Percentiles rank a stretch among this genome's conserved stretches.
Conservation (phyloP, 768 basidiomycete species). For the Termitomyces sp. region DNA sequence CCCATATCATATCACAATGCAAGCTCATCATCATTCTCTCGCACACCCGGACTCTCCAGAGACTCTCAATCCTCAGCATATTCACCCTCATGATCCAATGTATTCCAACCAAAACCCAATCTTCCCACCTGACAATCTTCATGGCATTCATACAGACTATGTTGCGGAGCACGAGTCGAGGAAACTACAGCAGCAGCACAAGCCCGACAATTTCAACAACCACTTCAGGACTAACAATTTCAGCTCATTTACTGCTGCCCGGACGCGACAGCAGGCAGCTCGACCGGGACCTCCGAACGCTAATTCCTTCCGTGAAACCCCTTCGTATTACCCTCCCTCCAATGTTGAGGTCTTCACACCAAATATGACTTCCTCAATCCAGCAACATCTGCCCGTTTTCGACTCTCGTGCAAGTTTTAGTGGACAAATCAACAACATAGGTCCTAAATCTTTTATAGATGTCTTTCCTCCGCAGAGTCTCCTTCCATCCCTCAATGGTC, state of each 20-base stretch:
- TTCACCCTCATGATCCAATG: slow-evolving; percentile 27
- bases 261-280: slow-evolving; percentile 31
- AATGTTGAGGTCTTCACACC: slow-evolving; percentile 27
- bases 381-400: slow-evolving; percentile 29
- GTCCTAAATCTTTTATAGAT: slow-evolving; percentile 24
- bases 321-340: slow-evolving; percentile 25
- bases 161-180: slow-evolving; percentile 31
- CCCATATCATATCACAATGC: slow-evolving; percentile 47
- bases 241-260: slow-evolving; percentile 34
- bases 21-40: slow-evolving; percentile 34
- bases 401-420: slow-evolving; percentile 29
- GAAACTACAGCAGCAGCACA: slow-evolving; percentile 26
- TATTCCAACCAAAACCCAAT: slow-evolving; percentile 30
- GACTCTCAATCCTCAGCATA: slow-evolving; percentile 27
- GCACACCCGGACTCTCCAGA: slow-evolving; percentile 47
- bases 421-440: slow-evolving; percentile 20
- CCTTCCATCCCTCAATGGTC: slow-evolving; percentile 14
- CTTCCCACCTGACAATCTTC: slow-evolving; percentile 26
- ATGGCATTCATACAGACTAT: slow-evolving; percentile 34
- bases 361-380: slow-evolving; percentile 34
- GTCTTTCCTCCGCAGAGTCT: slow-evolving; percentile 19
- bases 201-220: slow-evolving; percentile 29
- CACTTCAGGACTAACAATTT: slow-evolving; percentile 21
- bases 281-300: slow-evolving; percentile 26
- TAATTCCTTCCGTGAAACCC: slow-evolving; percentile 30